Base-by-base conservation (phyloP, 2,329 filamentous ascomycete genomes). In the Chrysosporium queenslandicum region DNA sequence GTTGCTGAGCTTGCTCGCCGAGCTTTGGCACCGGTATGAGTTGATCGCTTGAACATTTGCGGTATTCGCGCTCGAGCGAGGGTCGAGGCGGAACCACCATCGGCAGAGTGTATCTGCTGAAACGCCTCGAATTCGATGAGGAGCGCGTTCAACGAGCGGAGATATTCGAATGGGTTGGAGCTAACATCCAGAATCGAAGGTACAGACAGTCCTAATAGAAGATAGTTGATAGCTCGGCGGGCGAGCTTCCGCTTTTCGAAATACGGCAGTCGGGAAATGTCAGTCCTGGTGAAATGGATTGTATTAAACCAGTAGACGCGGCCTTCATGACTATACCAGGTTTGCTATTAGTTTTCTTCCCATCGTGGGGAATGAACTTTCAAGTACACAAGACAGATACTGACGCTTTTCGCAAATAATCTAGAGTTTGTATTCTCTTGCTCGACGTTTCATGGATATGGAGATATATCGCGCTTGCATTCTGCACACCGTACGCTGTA, bases 281-380 rank as follows among this genome's bases (percentile, higher is more conserved):
- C 88, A 27, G 80, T 69, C 62, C 87, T 86, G 58, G 89, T 87
- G 70, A 95, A 95, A 64, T 94, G 85, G 55, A 95, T 81, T 0
- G 92, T 96, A 71, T 96, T 96, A 76, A 97, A 96, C 90, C 92
- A 97, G 74, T 94, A 97, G 39, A 95, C 83, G 54, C 88, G 83
- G 55, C 91, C 90, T 71, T 96, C 89, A 65, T 98, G 90, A 25
- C 88, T 94, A 36, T 27, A 29, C 25, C 32, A 37, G n/a, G 20
- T 65, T 48, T 50, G 14, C 25, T 50, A 9, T 52, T 42, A 52
- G 42, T 42, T 43, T 32, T 21, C 23, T 18, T 41, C 25, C 8
- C 4, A 23, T 32, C 46, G 20, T 34, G 12, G 14, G 29, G 30
- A 41, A 20, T 2, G 8, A 36, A 18, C 14, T 16, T 20, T 16